Evolutionary conservation across 2,329 filamentous ascomycete genomes (phyloP), one percentile per base, ranked within the genome.

Genomic region (Fusarium sp.): DNA sequence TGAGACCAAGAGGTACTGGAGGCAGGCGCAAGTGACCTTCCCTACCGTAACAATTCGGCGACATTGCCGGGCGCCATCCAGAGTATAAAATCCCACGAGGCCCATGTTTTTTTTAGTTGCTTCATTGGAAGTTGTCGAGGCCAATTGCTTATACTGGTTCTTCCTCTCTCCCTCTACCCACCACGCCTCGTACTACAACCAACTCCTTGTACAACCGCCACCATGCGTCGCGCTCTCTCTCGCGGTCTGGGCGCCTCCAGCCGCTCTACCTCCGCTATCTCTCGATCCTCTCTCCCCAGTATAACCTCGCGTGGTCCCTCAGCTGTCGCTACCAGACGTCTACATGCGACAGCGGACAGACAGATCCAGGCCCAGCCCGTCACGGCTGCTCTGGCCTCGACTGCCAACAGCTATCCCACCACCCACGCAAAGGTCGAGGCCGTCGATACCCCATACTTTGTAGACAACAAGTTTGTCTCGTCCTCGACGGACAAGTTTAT

Each of bases 401-500:
- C 82, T 19, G 79, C 85, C 10, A 83, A 82, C 42, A 83, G 78
- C 74, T 94, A 89, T 76, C 90, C 89, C 25, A 89, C 82, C 51
- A 87, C 83, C 22, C 91, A 95, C 79, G 88, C 90, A 50, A 87
- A 87, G 79, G 88, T 92, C 70, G 72, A 84, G 67, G 77, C 85
- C 57, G 87, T 90, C 34, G 78, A 93, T 74, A 94, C 91, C 12
- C 89, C 88, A 26, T 93, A 91, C 81, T 95, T 95, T 76, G 75
- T 95, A 68, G 85, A 95, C 82, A 95, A 95, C 79, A 79, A 90
- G 75, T 93, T 94, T 74, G 79, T 88, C 51, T 78, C 83, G 45
- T 93, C 91, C 15, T 78, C 83, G 71, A 82, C 91, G 26, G 83
- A 86, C 58, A 81, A 89, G 78, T 92, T 88, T 83, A 92, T 94